These are phyloP conservation scores for Phytophthora pluvialis DNA, from an alignment of 352 stramenopile genomes.

Conservation along the genomic window DNA sequence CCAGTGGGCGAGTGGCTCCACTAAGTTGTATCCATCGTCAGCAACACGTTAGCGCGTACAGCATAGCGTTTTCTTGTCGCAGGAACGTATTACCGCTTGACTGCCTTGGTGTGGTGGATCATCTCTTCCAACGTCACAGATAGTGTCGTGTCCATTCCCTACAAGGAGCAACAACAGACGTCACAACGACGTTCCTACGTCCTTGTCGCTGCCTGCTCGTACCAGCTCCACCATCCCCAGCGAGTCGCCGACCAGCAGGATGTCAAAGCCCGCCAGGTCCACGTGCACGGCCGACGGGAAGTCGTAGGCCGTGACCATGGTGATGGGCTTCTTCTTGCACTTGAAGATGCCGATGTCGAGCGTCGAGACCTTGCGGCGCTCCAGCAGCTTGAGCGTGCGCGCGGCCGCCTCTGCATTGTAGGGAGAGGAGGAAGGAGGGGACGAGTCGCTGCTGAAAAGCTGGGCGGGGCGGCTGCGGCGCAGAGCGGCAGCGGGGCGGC, in stretches of 20 bases:
- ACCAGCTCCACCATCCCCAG: conserved; percentile 98
- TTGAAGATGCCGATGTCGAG: conserved; percentile 90
- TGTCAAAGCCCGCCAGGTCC: conserved; percentile 97
- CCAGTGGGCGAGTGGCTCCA: conserved; percentile 86
- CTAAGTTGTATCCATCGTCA: conserved; percentile 30
- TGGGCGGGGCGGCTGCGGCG: not conserved
- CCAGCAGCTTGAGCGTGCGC: conserved; percentile 84
- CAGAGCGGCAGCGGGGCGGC: conserved; percentile 5
- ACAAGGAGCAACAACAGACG: conserved; percentile 11
- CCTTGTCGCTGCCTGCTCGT: conserved; percentile 29
- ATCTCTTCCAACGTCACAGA: conserved; percentile 98
- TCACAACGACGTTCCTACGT: not conserved
- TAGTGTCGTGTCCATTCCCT: conserved; percentile 89
- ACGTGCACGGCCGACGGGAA: conserved; percentile 97
- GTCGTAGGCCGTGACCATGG: conserved; percentile 99
- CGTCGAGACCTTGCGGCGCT: conserved; percentile 87
- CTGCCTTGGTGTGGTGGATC: conserved; percentile 97
- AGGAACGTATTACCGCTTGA: conserved; percentile 79
- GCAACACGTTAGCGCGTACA: too few species aligned
- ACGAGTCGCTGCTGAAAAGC: conserved; percentile 20
- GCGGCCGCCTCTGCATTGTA: conserved; percentile 63
- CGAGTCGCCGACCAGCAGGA: conserved; percentile 98
- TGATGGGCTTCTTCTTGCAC: conserved; percentile 96
- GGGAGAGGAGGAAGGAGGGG: conserved; percentile 11
- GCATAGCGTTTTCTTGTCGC: not conserved